Evolutionary conservation across 2,329 filamentous ascomycete genomes (phyloP), one percentile per base, ranked within the genome.

Genomic region (Arthroderma sp.): DNA sequence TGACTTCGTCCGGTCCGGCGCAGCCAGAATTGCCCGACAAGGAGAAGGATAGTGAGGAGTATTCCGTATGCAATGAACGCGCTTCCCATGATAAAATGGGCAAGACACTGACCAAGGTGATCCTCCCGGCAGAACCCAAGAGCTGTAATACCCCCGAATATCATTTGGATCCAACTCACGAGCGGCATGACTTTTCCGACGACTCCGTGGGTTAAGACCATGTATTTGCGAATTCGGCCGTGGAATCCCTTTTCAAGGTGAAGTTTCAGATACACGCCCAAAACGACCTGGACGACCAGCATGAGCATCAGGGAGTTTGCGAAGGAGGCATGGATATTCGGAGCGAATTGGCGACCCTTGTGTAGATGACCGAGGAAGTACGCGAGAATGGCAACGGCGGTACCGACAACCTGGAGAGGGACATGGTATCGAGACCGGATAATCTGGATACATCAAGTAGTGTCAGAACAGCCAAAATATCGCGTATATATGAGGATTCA

Each of bases 21-120:
- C 58, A 98, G 75, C 89, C 90, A 96, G 33, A 83, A 74, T 72
- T 97, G 93, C 13, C 93, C 93, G 41, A 93, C 89, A 6, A 96
- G 76, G 35, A 97, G 80, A 19, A 96, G 75, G 19, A 97, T 85
- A 1, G 88, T 91, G 63, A 98, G 79, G 38, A 95, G 70, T 56
- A 96, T 86, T 28, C 88, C 93, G 67, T 98, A 98, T 31, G 81
- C 93, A 64, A 98, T 91, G 69, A 98, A 98, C 0, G 91, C 91
- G 63, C 87, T 86, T 47, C 93, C 93, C 93, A 98, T 98, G 71
- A 97, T 98, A 72, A 97, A 98, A 72, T 98, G 93, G 1, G 93
- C 93, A 43, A 88, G 75, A 72, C 93, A 98, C 72, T 98, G 93
- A 33, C 91, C 91, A 1, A 90, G 71, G 68, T 98, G 91, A 58